Conservation (phyloP, 257 asterid genomes). For the Solanum ossicruentum region DNA sequence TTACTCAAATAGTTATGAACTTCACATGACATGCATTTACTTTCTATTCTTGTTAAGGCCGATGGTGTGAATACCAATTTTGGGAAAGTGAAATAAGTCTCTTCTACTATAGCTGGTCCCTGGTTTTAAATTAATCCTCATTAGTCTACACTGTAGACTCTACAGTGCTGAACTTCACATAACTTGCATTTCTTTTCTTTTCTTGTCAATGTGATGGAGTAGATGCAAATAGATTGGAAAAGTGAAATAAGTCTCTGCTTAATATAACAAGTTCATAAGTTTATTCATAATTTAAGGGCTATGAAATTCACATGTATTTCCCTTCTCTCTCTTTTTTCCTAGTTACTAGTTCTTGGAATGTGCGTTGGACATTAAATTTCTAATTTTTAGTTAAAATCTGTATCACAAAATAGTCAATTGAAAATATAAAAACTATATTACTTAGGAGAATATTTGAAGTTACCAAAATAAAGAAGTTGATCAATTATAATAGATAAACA, state of each 20-base stretch:
- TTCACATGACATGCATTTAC: not conserved
- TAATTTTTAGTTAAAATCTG: too few relatives aligned
- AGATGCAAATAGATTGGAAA: not conserved
- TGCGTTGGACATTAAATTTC: too few relatives aligned
- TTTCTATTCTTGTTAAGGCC: not conserved
- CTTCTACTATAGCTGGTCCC: not conserved
- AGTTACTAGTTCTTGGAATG: not conserved
- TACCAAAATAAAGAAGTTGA: too few relatives aligned
- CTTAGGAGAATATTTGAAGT: too few relatives aligned
- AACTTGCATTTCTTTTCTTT: not conserved
- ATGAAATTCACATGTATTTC: not conserved
- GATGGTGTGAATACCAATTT: not conserved
- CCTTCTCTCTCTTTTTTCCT: not conserved
- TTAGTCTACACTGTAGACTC: not conserved
- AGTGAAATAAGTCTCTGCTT: not conserved
- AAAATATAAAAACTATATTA: too few relatives aligned
- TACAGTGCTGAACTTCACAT: not conserved
- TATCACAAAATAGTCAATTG: too few relatives aligned
- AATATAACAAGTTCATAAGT: not conserved
- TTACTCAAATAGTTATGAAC: not conserved
- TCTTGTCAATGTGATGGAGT: not conserved
- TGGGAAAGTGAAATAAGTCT: not conserved
- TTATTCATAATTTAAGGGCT: not conserved
- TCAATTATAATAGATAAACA: too few relatives aligned
- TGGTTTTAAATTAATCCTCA: not conserved